Percentiles rank a stretch among this genome's conserved stretches.
Evolutionary conservation across 371 early-diverging fungal genomes (phyloP).

Genomic region (Smittium culicis): DNA sequence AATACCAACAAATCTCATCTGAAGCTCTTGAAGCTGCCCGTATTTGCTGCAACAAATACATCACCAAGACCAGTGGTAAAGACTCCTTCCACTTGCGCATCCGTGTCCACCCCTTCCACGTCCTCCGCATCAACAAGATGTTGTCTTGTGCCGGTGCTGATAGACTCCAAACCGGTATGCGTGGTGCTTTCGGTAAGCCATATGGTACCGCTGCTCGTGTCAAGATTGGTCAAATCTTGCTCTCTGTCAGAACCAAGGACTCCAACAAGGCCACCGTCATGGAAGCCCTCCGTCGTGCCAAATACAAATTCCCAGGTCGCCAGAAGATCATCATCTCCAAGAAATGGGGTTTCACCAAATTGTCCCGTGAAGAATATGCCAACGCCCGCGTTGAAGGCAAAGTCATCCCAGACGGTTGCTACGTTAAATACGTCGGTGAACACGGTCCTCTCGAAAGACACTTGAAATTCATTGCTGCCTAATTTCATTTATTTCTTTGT

Average conservation of each 20-base stretch:
- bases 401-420: constrained; percentile 89
- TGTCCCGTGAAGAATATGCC: constrained; percentile 85
- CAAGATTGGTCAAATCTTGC: constrained; percentile 96
- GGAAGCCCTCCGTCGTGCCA: constrained; percentile 97
- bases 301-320: constrained; percentile 99
- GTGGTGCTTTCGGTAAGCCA: constrained; percentile 99
- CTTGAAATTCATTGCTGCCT: constrained; percentile 37
- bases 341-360: constrained; percentile 99
- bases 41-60: constrained; percentile 99
- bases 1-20: constrained; percentile 97
- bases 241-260: constrained; percentile 98
- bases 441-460: constrained; percentile 73
- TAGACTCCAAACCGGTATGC: constrained; percentile 99
- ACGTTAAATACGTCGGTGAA: constrained; percentile 90
- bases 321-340: constrained; percentile 98
- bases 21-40: constrained; percentile 99
- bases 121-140: constrained; percentile 99
- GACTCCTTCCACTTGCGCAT: constrained; percentile 99
- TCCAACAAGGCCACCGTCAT: constrained; percentile 84
- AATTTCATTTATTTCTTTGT: constrained; percentile 8
- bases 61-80: constrained; percentile 96
- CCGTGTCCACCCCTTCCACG: constrained; percentile 99
- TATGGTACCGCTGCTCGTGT: constrained; percentile 98
- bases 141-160: constrained; percentile 99
- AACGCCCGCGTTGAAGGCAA: constrained; percentile 60